Evolutionary conservation across 768 basidiomycete genomes (phyloP), one percentile per base, ranked within the genome.

Genomic region (Boletus sp.): DNA sequence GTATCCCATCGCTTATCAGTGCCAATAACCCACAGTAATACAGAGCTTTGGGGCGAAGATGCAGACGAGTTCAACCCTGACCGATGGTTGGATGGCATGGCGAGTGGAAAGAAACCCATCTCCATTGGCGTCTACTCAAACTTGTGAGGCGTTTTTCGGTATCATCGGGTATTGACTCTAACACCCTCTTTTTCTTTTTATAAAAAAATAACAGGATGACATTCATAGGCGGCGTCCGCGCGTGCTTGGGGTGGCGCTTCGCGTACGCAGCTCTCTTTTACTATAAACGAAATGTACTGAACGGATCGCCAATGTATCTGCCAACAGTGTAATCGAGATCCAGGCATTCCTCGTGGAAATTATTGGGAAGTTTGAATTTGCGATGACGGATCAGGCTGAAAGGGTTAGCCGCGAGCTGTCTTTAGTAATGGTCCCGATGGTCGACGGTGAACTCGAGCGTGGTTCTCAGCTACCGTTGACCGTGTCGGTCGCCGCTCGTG

Each of bases 321-420:
- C 5, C 28, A 9, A 46, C 28, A 46, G 45, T 5, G 33, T 35
- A 11, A 35, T 35, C 7, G 33, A 35, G 33, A 35, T 35, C 33
- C 33, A 35, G 33, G 33, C 33, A 35, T 35, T 35, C 33, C 33
- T 35, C 33, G 76, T 80, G 29, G 83, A 84, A 63, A 71, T 84
- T 20, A 55, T 86, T 40, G 67, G 75, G 33, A 75, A 79, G 60
- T 83, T 86, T 60, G 80, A 85, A 56, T 80, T 85, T 56, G 57
- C 63, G 39, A 60, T 24, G 24, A 24, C 24, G 24, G 24, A 24
- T 5, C 65, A 63, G 35, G 54, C 65, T 20, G 61, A 67, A 41
- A 64, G 53, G 36, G 53, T 77, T 39, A 54, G 65, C 11, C 64
- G 73, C 20, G 10, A 36, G 2, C 53, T 67, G 35, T 66, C 64